Base-by-base conservation (phyloP, 202 grass and related monocot genomes). In the Panicum hallii region DNA sequence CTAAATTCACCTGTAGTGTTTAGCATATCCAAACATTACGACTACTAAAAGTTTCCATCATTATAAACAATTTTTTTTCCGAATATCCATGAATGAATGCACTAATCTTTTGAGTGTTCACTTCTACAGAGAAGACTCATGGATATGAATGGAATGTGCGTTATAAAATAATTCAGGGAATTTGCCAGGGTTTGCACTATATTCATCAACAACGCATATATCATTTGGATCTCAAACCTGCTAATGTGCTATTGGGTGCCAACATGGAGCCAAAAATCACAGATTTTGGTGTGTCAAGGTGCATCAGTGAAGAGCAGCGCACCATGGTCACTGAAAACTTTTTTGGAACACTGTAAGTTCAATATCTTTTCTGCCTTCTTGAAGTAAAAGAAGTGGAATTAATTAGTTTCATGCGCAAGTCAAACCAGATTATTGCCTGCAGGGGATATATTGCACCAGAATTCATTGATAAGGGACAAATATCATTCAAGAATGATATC, bases 91-190 rank as follows among this genome's bases (percentile, higher is more conserved):
- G 48, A 53, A 15, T 17, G 65, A 38, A 13, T 9, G 48, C 47
- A 53, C 2, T 58, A 19, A 58, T 14, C 1, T n/a, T 22, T 56
- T 38, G 0, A 23, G 13, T 14, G 4, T 20, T 13, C 17, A 7
- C 9, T 79, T 34, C 44, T 48, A 32, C 77, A 79, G 77, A 79
- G 8, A 67, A 80, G 41, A 36, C 19, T 26, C 3, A 53, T 53
- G 19, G 78, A 80, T 5, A 43, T 16, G 30, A 55, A 22, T 68
- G 78, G 78, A 38, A 20, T 28, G 6, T 41, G 4, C 3, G 46
- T 6, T 80, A 56, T 14, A 6, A 80, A 67, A 80, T 80, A 40
- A 80, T 80, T 67, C 23, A n/a, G 13, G 77, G 77, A 19, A 80
- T 80, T 17, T 68, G 32, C 52, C 2, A 40, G 1, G 78, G 78